Conservation (phyloP, 2,329 filamentous ascomycete genomes). For the Trichoderma afroharzianum region DNA sequence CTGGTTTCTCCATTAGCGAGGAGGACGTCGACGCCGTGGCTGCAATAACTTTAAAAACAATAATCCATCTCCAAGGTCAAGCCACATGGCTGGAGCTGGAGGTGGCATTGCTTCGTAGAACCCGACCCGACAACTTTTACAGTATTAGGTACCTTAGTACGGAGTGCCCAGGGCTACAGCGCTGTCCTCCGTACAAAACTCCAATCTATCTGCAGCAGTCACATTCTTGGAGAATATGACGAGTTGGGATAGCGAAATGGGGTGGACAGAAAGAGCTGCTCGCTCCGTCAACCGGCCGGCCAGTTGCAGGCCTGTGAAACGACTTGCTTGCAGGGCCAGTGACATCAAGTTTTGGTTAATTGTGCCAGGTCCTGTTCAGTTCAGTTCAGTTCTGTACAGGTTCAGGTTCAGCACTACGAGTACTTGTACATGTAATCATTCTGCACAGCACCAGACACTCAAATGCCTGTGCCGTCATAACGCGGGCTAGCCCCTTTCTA, state of each 20-base stretch:
- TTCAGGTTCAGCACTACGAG: background rate
- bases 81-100: slow-evolving; percentile 3
- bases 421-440: too few relatives aligned
- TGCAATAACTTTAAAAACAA: background rate
- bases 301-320: slow-evolving; percentile 11
- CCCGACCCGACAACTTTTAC: too few relatives aligned
- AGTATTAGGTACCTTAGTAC: too few relatives aligned
- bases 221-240: slow-evolving; percentile 6
- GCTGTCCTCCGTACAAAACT: background rate
- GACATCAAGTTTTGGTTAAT: background rate
- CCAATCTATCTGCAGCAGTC: slow-evolving; percentile 11
- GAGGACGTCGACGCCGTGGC: background rate
- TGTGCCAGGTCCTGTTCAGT: background rate
- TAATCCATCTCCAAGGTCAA: background rate
- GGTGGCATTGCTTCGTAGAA: background rate
- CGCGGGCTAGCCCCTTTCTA: background rate
- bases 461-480: background rate
- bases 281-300: background rate
- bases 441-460: background rate
- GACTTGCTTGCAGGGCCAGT: background rate
- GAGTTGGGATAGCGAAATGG: slow-evolving; percentile 12
- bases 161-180: too few relatives aligned
- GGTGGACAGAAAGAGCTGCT: slow-evolving; percentile 9
- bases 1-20: background rate
- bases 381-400: background rate